Percentiles rank a stretch among this genome's conserved stretches.
These are phyloP conservation scores for Magnolia kwangsiensis DNA, from an alignment of 164 flowering plant species.

Conservation along the genomic window DNA sequence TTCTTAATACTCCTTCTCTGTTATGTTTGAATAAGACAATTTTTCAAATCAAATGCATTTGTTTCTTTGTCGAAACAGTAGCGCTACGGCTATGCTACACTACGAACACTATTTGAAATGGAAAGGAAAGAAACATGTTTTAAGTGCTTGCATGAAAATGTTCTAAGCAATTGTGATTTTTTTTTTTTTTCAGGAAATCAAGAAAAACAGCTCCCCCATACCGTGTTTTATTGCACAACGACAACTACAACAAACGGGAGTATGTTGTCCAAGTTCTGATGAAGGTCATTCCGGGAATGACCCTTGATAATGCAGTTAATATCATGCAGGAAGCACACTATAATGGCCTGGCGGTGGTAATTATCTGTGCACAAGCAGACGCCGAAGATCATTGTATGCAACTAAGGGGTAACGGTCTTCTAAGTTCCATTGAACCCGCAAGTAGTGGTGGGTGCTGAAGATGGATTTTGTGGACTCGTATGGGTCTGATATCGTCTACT, in stretches of 20 bases:
- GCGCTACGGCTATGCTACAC: no score
- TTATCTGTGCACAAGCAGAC: constrained; percentile 83
- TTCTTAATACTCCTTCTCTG: no score
- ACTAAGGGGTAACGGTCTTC: constrained; percentile 84
- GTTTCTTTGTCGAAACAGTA: no score
- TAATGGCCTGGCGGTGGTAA: constrained; percentile 85
- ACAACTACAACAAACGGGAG: constrained; percentile 84
- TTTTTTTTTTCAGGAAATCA: constrained; percentile 55
- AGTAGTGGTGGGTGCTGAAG: constrained; percentile 71
- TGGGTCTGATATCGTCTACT: constrained; percentile 6
- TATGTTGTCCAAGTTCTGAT: constrained; percentile 94
- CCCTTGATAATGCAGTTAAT: constrained; percentile 85
- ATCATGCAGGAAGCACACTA: constrained; percentile 95
- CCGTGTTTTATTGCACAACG: constrained; percentile 86
- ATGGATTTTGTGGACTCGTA: neutral
- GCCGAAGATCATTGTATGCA: constrained; percentile 95
- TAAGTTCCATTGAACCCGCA: constrained; percentile 93
- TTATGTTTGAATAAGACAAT: no score
- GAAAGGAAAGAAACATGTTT: no score
- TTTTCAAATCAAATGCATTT: no score
- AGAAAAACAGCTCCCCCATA: constrained; percentile 84
- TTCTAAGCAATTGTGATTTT: no score
- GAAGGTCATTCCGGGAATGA: constrained; percentile 98
- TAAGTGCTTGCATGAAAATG: no score
- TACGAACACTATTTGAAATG: no score